Evolutionary conservation across 352 stramenopile genomes (phyloP), one percentile per base, ranked within the genome.

Genomic region (Albugo laibachii): DNA sequence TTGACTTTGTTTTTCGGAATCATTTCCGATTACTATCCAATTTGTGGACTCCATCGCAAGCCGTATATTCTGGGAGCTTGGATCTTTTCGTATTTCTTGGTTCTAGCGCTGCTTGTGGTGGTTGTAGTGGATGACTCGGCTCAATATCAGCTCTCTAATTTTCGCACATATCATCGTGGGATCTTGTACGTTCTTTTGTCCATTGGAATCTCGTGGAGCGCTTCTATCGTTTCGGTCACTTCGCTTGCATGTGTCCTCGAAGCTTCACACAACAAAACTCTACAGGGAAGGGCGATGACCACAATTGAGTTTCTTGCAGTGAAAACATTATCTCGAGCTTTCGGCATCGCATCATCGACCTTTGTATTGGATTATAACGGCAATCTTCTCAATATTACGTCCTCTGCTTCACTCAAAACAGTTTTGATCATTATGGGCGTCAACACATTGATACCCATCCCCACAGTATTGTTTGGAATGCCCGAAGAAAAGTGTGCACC

Each of bases 21-120:
- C 14, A 21, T 82, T n/a, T 86, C 74, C 1, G 74, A 86, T 53
- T 83, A 80, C 35, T 86, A 82, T 41, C 74, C 74, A 52, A 58
- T 86, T 12, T 77, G 68, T 62, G 72, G 51, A 41, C 74, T 83
- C 19, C 70, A 83, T 15, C 70, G 74, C 20, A 86, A 86, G 57
- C 69, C 69, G 16, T 86, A 83, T 56, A 83, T 86, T 56, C 50
- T 83, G 16, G 63, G 67, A 37, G 73, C 69, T 8, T 86, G 70
- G 73, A 61, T 80, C 14, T 64, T 76, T 34, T 69, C 70, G 14
- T 86, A 83, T 50, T 49, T 80, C 24, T 65, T 68, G 36, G 48
- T 83, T 12, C 80, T 86, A 67, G 66, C 65, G 13, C 61, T 83
- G 13, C 63, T 80, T 10, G 46, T 81, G 11, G 20, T 43, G 3